Conservation (phyloP, 331 rosid genomes). For the Cydonia oblonga region DNA sequence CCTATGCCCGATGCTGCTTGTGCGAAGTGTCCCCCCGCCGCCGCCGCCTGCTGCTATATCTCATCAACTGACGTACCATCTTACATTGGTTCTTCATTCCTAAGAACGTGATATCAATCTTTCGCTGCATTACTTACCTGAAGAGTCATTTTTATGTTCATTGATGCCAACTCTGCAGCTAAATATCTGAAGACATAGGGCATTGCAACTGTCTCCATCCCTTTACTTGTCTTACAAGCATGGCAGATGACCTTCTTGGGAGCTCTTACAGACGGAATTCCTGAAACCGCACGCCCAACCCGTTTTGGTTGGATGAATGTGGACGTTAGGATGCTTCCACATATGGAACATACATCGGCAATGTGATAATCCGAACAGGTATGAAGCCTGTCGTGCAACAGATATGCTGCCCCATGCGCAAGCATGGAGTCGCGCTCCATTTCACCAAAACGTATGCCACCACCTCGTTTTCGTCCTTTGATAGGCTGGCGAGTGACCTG, state of each 20-base stretch:
- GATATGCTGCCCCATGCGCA: conserved; percentile 92
- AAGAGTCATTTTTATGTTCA: conserved; percentile 86
- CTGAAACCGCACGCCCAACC: conserved; percentile 32
- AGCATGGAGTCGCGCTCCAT: conserved; percentile 98
- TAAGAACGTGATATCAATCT: conserved; percentile 13
- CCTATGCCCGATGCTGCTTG: too few species aligned
- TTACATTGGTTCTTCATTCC: neutral
- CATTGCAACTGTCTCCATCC: conserved; percentile 95
- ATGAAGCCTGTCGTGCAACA: conserved; percentile 84
- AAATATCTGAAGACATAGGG: conserved; percentile 82
- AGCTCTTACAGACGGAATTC: conserved; percentile 58
- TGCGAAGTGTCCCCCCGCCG: too few species aligned
- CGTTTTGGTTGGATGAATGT: conserved; percentile 40
- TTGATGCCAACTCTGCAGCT: conserved; percentile 90
- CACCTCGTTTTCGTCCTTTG: conserved; percentile 85
- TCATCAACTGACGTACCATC: neutral
- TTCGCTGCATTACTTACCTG: conserved; percentile 35
- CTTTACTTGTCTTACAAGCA: conserved; percentile 67
- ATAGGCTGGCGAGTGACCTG: conserved; percentile 84
- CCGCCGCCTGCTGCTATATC: neutral
- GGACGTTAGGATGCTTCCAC: conserved; percentile 75
- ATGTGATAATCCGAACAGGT: conserved; percentile 87
- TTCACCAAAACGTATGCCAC: conserved; percentile 94
- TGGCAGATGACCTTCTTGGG: conserved; percentile 53
- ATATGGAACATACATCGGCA: conserved; percentile 79